Percentiles rank a stretch among this genome's conserved stretches.
phyloP scores from a whole-genome alignment of 1,284 basidiomycete species.

The Microbotryum lychnidis-dioicae region DNA sequence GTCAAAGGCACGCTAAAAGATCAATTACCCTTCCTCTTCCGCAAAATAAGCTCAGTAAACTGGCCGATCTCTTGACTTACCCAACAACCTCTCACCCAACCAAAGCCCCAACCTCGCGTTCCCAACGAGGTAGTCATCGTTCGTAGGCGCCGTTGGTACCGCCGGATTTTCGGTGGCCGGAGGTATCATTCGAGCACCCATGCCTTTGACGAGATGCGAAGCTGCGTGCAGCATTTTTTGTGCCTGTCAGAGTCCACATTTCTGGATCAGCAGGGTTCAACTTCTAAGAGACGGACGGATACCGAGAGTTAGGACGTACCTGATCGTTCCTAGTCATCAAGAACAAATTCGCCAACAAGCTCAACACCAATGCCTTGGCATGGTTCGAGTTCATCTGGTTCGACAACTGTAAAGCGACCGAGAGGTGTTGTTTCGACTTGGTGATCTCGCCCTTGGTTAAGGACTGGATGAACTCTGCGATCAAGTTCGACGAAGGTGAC shows the following conservation, averaged over 20 bases:
- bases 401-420: neutral
- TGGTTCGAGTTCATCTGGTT: slow-evolving; percentile 1
- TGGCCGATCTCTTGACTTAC: neutral
- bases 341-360: slow-evolving; percentile 11
- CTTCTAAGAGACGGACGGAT: neutral
- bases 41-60: no score
- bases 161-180: neutral
- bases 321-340: slow-evolving; percentile 13
- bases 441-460: slow-evolving; percentile 8
- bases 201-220: slow-evolving; percentile 4
- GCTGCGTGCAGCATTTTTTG: slow-evolving; percentile 10
- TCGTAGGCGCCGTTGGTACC: neutral
- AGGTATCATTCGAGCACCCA: neutral
- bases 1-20: neutral
- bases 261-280: neutral
- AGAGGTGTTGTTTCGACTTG: slow-evolving; percentile 9
- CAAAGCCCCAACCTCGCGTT: slow-evolving; percentile 9
- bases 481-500: neutral
- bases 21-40: neutral
- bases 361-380: slow-evolving; percentile 6
- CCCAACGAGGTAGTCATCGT: slow-evolving; percentile 1
- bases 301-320: neutral
- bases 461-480: slow-evolving; percentile 1
- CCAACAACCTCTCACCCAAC: slow-evolving; percentile 3
- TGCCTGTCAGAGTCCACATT: neutral